Conservation (phyloP, 148 eudicot genomes). For the Dianthus caryophyllus region DNA sequence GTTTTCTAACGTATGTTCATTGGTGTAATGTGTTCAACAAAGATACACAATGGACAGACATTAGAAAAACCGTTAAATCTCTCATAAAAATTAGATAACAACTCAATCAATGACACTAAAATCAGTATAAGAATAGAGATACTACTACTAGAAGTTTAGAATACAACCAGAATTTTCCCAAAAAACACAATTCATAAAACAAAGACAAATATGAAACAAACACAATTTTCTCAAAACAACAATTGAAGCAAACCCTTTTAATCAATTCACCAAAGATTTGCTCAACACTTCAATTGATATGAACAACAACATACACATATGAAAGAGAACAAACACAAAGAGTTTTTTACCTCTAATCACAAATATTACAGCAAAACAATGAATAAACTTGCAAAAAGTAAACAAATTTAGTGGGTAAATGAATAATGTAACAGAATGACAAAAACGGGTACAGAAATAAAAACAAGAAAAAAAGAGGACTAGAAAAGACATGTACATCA, state of each 20-base stretch:
- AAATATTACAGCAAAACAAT: neutral
- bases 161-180: neutral
- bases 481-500: slow-evolving; percentile 10
- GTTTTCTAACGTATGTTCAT: no score
- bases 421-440: slow-evolving; percentile 1
- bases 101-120: neutral
- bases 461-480: neutral
- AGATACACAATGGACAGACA: no score
- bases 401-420: neutral
- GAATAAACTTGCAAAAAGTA: neutral
- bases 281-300: neutral
- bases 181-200: slow-evolving; percentile 2
- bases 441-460: neutral
- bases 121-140: neutral
- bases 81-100: neutral
- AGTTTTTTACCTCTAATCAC: neutral
- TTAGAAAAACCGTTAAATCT: no score
- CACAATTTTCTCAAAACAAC: slow-evolving; percentile 6
- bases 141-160: neutral
- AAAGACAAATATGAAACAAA: neutral
- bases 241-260: neutral
- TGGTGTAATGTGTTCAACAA: no score
- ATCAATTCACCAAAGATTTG: neutral
- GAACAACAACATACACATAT: neutral
- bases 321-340: neutral